Conservation (phyloP, 257 asterid species). For the Vinca minor region DNA sequence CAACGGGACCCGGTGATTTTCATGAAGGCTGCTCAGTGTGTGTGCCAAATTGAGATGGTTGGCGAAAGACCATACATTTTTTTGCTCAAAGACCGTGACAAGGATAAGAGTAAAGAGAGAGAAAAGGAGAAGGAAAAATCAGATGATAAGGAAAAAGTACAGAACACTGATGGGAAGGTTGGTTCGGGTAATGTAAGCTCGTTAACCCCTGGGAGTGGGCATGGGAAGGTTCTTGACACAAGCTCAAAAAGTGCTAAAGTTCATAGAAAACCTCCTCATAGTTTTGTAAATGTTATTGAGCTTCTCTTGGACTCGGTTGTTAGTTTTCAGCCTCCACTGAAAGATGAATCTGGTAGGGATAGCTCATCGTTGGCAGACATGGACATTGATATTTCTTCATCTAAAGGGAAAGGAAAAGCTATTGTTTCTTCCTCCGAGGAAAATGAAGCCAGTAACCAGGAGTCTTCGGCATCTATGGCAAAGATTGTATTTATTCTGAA, state of each 20-base stretch:
- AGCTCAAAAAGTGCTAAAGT: constrained; percentile 52
- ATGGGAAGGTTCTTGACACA: constrained; percentile 58
- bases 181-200: constrained; percentile 31
- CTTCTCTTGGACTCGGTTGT: constrained; percentile 62
- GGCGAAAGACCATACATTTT: constrained; percentile 84
- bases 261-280: constrained; percentile 71
- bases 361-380: constrained; percentile 47
- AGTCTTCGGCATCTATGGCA: constrained; percentile 67
- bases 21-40: constrained; percentile 78
- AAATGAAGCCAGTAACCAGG: constrained; percentile 48
- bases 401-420: constrained; percentile 83
- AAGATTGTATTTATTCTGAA: constrained; percentile 73
- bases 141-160: constrained; percentile 64
- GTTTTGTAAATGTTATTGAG: constrained; percentile 68
- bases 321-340: constrained; percentile 55
- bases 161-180: constrained; percentile 53
- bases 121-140: too few relatives aligned
- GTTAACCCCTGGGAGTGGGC: constrained; percentile 39
- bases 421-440: constrained; percentile 45
- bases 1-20: constrained; percentile 76
- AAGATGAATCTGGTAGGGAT: constrained; percentile 46
- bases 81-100: constrained; percentile 76
- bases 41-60: constrained; percentile 92
- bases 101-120: constrained; percentile 63
- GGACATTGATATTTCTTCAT: constrained; percentile 69